Evolutionary conservation across 108 stramenopile genomes (phyloP).

Genomic region (Stephanodiscus triporus): DNA sequence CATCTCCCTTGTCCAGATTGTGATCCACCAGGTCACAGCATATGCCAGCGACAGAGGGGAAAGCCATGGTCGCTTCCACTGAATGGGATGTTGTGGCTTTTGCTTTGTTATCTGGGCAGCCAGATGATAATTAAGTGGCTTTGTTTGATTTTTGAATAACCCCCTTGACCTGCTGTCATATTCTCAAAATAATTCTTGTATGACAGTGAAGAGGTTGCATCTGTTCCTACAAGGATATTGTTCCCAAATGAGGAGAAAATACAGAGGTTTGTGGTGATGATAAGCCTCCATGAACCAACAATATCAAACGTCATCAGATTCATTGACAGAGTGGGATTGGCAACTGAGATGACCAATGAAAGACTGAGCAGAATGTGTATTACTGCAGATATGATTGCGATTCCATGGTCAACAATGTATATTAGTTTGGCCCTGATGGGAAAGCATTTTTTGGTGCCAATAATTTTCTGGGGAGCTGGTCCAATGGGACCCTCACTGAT

Average conservation of each 20-base stretch:
- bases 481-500: not conserved
- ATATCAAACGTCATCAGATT: slow-evolving; percentile 12
- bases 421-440: slow-evolving; percentile 5
- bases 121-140: not conserved
- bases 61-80: too few relatives aligned
- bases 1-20: too few relatives aligned
- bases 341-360: slow-evolving; percentile 5
- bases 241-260: slow-evolving; percentile 23
- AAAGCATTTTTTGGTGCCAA: slow-evolving; percentile 16
- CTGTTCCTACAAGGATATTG: not conserved
- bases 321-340: slow-evolving; percentile 16
- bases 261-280: not conserved
- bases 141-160: slow-evolving; percentile 1
- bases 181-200: slow-evolving; percentile 1
- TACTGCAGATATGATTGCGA: not conserved
- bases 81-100: too few relatives aligned
- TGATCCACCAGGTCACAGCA: too few relatives aligned
- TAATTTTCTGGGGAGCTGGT: slow-evolving; percentile 19
- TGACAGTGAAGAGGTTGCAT: not conserved
- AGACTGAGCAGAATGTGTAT: not conserved
- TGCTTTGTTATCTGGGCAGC: not conserved
- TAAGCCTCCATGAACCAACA: not conserved
- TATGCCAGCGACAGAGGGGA: too few relatives aligned
- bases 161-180: not conserved
- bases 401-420: too few relatives aligned